Percentiles rank a stretch among this genome's conserved stretches.
Evolutionary conservation across 2,329 filamentous ascomycete genomes (phyloP).

Genomic region (Colletotrichum zoysiae): DNA sequence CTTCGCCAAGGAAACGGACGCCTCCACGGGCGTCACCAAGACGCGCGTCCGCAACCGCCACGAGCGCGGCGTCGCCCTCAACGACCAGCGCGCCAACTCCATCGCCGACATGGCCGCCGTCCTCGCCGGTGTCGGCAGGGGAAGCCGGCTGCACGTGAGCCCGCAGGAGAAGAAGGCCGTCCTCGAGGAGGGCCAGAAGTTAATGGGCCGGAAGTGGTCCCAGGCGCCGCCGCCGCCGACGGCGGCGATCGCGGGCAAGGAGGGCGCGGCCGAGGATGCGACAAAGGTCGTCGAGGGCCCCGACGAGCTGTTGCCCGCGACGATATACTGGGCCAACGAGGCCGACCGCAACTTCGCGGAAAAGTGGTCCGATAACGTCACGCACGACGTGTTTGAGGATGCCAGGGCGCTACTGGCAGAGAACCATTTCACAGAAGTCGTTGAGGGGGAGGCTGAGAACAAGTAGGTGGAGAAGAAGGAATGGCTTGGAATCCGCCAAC

Average conservation of each 20-base stretch:
- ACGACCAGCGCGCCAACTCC: slow-evolving; percentile 71
- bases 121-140: slow-evolving; percentile 63
- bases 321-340: slow-evolving; percentile 65
- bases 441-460: slow-evolving; percentile 16
- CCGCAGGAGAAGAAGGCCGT: slow-evolving; percentile 31
- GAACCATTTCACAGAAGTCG: slow-evolving; percentile 17
- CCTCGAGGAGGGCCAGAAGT: slow-evolving; percentile 24
- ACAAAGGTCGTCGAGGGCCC: slow-evolving; percentile 16
- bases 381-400: slow-evolving; percentile 56
- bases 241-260: not conserved
- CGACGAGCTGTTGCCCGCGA: slow-evolving; percentile 55
- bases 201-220: slow-evolving; percentile 29
- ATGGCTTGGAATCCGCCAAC: not conserved
- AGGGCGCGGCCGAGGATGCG: slow-evolving; percentile 40
- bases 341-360: slow-evolving; percentile 61
- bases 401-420: slow-evolving; percentile 7
- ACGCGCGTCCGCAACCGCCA: slow-evolving; percentile 53
- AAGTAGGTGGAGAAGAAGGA: not conserved
- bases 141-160: slow-evolving; percentile 59
- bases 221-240: slow-evolving; percentile 26
- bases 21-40: slow-evolving; percentile 45
- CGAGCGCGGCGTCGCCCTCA: slow-evolving; percentile 65
- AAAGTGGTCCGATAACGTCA: slow-evolving; percentile 66
- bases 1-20: not conserved
- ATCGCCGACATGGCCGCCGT: slow-evolving; percentile 74